phyloP scores from a whole-genome alignment of 176 grass and related monocot species.

The Aegilops speltoides region DNA sequence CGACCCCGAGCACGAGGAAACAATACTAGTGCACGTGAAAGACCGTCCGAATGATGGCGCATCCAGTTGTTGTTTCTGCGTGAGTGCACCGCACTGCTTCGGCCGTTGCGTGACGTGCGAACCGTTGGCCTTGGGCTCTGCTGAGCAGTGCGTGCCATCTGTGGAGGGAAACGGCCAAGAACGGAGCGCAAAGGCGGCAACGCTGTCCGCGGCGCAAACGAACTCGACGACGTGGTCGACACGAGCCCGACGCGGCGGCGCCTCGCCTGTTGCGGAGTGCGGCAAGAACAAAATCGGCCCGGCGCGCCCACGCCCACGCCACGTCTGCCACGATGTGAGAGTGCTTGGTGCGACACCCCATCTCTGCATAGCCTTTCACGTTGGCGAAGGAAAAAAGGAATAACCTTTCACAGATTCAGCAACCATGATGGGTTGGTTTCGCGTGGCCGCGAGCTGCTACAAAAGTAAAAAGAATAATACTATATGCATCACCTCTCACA shows the following conservation, averaged over 20 bases:
- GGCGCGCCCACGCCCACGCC: neutral
- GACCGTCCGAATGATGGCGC: too few relatives aligned
- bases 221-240: neutral
- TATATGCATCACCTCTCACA: neutral
- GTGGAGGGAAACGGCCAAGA: neutral
- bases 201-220: neutral
- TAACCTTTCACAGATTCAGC: neutral
- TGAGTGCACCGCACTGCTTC: too few relatives aligned
- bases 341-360: neutral
- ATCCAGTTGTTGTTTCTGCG: too few relatives aligned
- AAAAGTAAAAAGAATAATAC: neutral
- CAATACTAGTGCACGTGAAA: too few relatives aligned
- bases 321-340: neutral
- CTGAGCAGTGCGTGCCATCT: neutral
- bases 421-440: neutral
- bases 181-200: neutral
- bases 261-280: neutral
- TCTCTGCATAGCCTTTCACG: neutral
- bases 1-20: too few relatives aligned
- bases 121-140: too few relatives aligned
- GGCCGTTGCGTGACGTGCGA: too few relatives aligned
- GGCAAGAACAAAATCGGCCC: neutral
- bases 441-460: neutral
- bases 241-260: neutral
- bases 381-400: too few relatives aligned